Conservation (phyloP, 768 basidiomycete species). For the Gymnopilus junonius region DNA sequence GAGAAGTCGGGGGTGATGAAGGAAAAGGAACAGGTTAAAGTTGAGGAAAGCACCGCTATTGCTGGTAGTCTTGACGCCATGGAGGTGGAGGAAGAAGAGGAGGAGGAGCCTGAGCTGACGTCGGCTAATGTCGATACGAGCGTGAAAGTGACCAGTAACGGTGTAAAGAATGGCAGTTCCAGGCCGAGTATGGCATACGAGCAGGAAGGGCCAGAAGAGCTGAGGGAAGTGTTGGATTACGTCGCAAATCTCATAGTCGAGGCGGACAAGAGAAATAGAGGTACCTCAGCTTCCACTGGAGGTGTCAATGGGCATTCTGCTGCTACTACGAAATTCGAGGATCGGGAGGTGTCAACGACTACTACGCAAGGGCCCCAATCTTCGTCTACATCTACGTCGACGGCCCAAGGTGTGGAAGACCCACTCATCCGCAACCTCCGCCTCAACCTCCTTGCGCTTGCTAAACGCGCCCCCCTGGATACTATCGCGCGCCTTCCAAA, state of each 20-base stretch:
- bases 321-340: background rate
- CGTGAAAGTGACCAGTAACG: slow-evolving; percentile 1
- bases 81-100: slow-evolving; percentile 25
- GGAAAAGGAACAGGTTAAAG: slow-evolving; percentile 5
- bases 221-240: slow-evolving; percentile 61
- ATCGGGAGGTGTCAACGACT: no score
- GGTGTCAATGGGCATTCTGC: background rate
- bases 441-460: slow-evolving; percentile 75
- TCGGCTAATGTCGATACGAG: slow-evolving; percentile 37
- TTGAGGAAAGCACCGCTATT: background rate
- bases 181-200: slow-evolving; percentile 26
- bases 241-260: slow-evolving; percentile 56
- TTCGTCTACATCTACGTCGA: background rate
- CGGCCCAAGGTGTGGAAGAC: slow-evolving; percentile 44
- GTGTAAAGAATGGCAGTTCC: slow-evolving; percentile 11
- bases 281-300: background rate
- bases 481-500: slow-evolving; percentile 66
- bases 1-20: slow-evolving; percentile 2
- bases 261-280: slow-evolving; percentile 37
- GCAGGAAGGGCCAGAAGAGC: slow-evolving; percentile 50
- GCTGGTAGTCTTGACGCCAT: slow-evolving; percentile 7
- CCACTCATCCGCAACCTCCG: slow-evolving; percentile 59
- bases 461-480: slow-evolving; percentile 78
- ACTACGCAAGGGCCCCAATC: background rate
- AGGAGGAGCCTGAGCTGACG: slow-evolving; percentile 34